A percentile compares a stretch with the other conserved stretches of the same genome.
phyloP scores from a whole-genome alignment of 2,329 filamentous ascomycete species.

The Phyllosticta ampelicida region DNA sequence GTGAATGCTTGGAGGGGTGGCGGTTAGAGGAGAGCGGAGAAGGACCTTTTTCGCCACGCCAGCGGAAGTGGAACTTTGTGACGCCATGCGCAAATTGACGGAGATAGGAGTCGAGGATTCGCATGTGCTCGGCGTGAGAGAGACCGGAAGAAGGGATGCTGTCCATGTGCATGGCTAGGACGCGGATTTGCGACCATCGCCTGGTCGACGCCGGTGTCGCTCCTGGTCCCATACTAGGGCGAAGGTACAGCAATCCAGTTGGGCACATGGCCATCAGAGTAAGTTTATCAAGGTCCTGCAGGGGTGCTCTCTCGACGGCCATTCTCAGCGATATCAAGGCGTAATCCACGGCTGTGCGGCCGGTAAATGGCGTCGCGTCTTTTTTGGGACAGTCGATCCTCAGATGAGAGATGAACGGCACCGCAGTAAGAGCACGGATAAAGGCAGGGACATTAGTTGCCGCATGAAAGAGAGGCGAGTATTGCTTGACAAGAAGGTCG shows the following conservation, averaged over 20 bases:
- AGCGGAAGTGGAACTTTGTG: conserved; percentile 64
- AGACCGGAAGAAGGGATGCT: conserved; percentile 50
- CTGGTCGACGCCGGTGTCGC: conserved; percentile 59
- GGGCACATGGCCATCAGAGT: conserved; percentile 66
- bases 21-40: conserved; percentile 65
- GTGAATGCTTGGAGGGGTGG: conserved; percentile 17
- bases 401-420: conserved; percentile 63
- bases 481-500: conserved; percentile 74
- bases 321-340: conserved; percentile 80
- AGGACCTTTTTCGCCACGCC: conserved; percentile 62
- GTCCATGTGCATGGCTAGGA: conserved; percentile 62
- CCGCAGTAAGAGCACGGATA: conserved; percentile 57
- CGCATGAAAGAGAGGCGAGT: conserved; percentile 79
- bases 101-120: conserved; percentile 67
- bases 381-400: conserved; percentile 68
- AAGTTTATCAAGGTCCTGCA: conserved; percentile 56
- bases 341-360: conserved; percentile 73
- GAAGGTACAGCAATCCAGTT: conserved; percentile 64
- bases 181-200: conserved; percentile 68
- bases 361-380: conserved; percentile 49
- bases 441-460: conserved; percentile 82
- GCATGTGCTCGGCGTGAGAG: conserved; percentile 48
- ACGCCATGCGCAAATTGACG: conserved; percentile 55
- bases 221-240: conserved; percentile 63
- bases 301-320: conserved; percentile 61